Conservation (phyloP, 345 rosid species). For the Firmiana major region DNA sequence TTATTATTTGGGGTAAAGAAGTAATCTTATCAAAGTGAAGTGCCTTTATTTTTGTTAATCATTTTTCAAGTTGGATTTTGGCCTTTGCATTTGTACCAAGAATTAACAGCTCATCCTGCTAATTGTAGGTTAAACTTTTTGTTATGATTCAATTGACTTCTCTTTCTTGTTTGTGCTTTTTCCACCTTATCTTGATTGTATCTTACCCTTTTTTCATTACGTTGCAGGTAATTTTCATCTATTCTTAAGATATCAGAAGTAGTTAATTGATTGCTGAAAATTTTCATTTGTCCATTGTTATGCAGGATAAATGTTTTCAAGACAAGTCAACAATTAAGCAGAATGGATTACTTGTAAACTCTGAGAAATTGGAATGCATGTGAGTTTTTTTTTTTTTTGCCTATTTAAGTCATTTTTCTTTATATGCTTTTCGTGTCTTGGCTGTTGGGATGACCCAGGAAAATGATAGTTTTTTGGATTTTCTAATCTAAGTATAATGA, state of each 20-base stretch:
- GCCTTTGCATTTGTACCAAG: neutral
- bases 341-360: conserved; percentile 9
- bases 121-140: neutral
- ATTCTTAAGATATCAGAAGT: neutral
- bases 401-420: neutral
- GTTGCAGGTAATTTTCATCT: neutral
- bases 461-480: neutral
- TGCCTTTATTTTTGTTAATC: neutral
- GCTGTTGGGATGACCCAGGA: neutral
- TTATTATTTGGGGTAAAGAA: neutral
- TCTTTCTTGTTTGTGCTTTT: neutral
- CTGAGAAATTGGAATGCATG: conserved; percentile 19
- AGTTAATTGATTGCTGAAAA: neutral
- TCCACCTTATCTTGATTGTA: neutral
- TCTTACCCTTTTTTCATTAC: neutral
- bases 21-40: neutral
- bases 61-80: neutral
- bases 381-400: conserved; percentile 6
- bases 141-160: neutral
- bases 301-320: conserved; percentile 29
- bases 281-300: neutral
- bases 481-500: neutral
- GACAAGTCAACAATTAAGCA: conserved; percentile 16
- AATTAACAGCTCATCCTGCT: neutral
- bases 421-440: conserved; percentile 1